Base-by-base conservation (phyloP, 257 asterid species). In the Rehmannia glutinosa region DNA sequence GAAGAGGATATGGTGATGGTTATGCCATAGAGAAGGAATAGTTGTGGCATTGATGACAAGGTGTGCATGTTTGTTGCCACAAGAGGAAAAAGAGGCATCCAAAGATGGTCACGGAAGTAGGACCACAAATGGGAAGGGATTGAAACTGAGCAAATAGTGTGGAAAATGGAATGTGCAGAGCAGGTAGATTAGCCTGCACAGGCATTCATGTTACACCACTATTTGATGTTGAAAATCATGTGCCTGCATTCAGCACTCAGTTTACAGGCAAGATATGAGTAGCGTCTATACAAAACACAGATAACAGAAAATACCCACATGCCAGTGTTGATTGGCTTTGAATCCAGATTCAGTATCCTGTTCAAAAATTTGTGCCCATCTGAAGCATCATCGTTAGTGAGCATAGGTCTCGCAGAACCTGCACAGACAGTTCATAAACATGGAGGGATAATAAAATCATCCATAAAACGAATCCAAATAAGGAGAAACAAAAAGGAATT, bases 371-470 rank as follows among this genome's bases (percentile, higher is more conserved):
- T 75, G 63, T 72, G 75, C 21, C 96, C 99, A 70, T 79, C 89
- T 8, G 86, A 82, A 78, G 90, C 95, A 65, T 94, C 96, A 56
- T 83, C 86, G 20, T 58, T 79, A 5, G 97, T 83, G 64, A 94
- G 88, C 99, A 86, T 88, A 36, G 92, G 88, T 64, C 86, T 83
- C 19, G 95, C 97, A 78, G 99, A 91, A 70, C 97, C 99, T 94
- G 81, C 77, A 78, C 36, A 23, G 64, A 74, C 30, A 47, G 47
- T 74, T 68, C 67, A 71, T 67, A 53, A 66, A 74, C 25, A 47
- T 8, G 55, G 20, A 33, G 38, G 45, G 13, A 23, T 8, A 63
- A 25, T 35, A 51, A 66, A 64, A 75, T 42, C 55, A 50, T 62
- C 35, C 42, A 15, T 30, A 50, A 53, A 73, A 66, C 25, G 43